Base-by-base conservation (phyloP, 2,329 filamentous ascomycete genomes). In the Trichoderma cornu-damae region DNA sequence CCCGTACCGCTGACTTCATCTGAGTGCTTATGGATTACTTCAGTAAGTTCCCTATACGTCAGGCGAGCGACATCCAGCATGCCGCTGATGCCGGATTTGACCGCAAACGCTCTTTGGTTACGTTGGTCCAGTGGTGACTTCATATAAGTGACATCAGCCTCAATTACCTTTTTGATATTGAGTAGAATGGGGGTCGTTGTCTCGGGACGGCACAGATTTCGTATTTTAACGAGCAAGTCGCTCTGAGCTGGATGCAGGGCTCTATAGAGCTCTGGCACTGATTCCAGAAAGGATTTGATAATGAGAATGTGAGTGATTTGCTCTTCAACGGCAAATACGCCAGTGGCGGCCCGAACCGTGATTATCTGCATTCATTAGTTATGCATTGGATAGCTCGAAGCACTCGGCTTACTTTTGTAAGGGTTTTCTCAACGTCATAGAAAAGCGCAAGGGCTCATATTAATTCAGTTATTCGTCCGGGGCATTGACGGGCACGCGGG, bases 31-130 rank as follows among this genome's bases (percentile, higher is more conserved):
- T 87, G 81, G 3, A 90, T 83, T 69, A 96, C 90, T 48, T 87
- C 82, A 4, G 86, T 94, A 1, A 88, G 84, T 69, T 97, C 93
- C 65, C 94, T 95, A 73, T 94, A 96, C 0, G 90, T 90, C 65
- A 91, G 87, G 4, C 92, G 83, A 32, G 90, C 89, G 35, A 96
- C 88, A 71, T 96, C 93, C 3, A 97, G 81, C 57, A 96, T 81
- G 2, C 89, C 89, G 64, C 90, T 91, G 40, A 94, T 84, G 0
- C 90, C 89, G 44, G 90, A 84, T 74, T 88, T 94, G 30, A 97
- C 87, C 20, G 93, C 93, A 73, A 95, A 96, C 0, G 88, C 89
- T 61, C 93, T 80, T 68, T 97, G 93, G 60, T 96, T 96, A 12
- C 92, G 83, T 57, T 96, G 77, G 61, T 96, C 93, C 4, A 97